phyloP scores from a whole-genome alignment of 2,329 filamentous ascomycete genomes.

The Verticillium klebahnii region DNA sequence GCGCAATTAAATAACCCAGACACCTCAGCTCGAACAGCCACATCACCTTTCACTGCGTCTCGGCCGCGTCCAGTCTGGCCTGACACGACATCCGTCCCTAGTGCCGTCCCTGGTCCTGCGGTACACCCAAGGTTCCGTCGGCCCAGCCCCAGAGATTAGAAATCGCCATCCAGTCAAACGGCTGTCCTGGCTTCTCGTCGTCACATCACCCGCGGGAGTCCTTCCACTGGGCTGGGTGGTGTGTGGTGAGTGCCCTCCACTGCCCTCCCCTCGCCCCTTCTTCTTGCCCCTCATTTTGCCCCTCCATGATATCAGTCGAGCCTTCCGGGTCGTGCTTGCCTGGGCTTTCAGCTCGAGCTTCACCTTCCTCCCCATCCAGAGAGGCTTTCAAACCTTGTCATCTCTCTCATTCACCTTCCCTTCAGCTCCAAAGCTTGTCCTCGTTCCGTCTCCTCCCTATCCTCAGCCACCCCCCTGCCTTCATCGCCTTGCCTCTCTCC shows the following conservation, averaged over 20 bases:
- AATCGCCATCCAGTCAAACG: background rate
- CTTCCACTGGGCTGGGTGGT: background rate
- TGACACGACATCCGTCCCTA: background rate
- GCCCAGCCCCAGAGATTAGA: constrained; percentile 1
- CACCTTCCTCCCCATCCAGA: background rate
- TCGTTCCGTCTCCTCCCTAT: background rate
- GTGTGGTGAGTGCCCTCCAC: background rate
- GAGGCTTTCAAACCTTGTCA: background rate
- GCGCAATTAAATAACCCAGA: constrained; percentile 5
- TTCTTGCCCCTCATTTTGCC: background rate
- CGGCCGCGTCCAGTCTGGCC: background rate
- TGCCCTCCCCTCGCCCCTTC: background rate
- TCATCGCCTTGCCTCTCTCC: background rate
- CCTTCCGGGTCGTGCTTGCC: background rate
- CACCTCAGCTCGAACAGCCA: background rate
- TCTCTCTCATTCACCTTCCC: background rate
- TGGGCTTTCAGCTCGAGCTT: background rate
- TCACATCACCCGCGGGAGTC: background rate
- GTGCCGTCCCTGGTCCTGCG: background rate
- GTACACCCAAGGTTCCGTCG: too few relatives aligned
- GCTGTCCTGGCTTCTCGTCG: background rate
- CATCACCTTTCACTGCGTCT: background rate
- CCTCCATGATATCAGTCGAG: background rate
- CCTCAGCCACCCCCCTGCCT: background rate
- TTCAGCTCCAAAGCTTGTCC: background rate